Conservation (phyloP, 2,329 filamentous ascomycete genomes). For the Ophiocordyceps unilateralis region DNA sequence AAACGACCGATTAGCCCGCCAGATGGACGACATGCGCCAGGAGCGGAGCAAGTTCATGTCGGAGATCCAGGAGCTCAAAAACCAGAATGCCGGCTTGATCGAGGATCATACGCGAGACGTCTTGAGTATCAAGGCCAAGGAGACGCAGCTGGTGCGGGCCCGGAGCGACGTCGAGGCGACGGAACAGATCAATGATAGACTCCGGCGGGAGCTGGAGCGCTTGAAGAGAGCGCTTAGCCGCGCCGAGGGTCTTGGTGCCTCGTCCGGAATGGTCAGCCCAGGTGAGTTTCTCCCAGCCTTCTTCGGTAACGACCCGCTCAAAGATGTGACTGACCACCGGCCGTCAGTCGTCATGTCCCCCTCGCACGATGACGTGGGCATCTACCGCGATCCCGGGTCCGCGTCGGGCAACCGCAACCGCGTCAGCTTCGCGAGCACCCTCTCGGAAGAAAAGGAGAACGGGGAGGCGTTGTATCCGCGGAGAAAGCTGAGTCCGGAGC, state of each 20-base stretch:
- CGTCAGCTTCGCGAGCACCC: slow-evolving; percentile 45
- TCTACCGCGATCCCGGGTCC: slow-evolving; percentile 35
- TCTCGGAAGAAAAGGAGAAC: slow-evolving; percentile 68
- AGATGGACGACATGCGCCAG: slow-evolving; percentile 64
- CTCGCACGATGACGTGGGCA: slow-evolving; percentile 39
- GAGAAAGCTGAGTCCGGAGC: slow-evolving; percentile 37
- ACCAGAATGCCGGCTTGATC: slow-evolving; percentile 90
- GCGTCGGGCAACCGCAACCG: slow-evolving; percentile 27
- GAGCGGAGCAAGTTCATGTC: slow-evolving; percentile 70
- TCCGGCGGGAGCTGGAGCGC: slow-evolving; percentile 77
- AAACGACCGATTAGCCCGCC: slow-evolving; percentile 59
- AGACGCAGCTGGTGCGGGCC: slow-evolving; percentile 87
- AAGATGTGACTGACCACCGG: slow-evolving; percentile 1
- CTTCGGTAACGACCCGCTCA: too few relatives aligned
- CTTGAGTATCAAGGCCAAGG: slow-evolving; percentile 92
- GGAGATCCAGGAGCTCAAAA: slow-evolving; percentile 86
- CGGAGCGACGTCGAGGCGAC: slow-evolving; percentile 79
- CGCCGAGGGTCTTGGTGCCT: slow-evolving; percentile 32
- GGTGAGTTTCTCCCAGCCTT: slow-evolving; percentile 6
- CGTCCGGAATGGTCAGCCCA: slow-evolving; percentile 21
- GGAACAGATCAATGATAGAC: slow-evolving; percentile 68
- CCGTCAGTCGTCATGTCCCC: slow-evolving; percentile 28
- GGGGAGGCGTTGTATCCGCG: slow-evolving; percentile 30
- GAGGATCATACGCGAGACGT: slow-evolving; percentile 95
- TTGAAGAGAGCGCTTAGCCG: slow-evolving; percentile 71